Evolutionary conservation across 1,139 yeast species (phyloP).

Genomic region (Petasospora fabianii): DNA sequence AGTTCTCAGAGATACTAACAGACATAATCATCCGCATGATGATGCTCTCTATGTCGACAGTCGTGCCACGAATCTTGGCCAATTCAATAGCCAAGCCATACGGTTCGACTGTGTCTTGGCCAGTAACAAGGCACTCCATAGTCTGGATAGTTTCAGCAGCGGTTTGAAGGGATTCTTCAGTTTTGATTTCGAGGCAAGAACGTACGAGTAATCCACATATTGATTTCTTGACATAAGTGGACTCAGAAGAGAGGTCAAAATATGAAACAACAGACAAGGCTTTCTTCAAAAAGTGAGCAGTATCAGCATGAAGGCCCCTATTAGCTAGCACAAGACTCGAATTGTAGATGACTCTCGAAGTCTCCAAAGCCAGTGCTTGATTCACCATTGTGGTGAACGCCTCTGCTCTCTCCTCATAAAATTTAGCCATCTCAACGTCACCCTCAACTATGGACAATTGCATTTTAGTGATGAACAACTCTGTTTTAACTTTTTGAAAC

Average conservation of each 20-base stretch:
- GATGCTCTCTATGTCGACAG: slow-evolving; percentile 20
- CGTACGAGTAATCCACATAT: slow-evolving; percentile 21
- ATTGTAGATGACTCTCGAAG: slow-evolving; percentile 27
- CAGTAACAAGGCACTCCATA: slow-evolving; percentile 17
- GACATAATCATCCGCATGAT: slow-evolving; percentile 31
- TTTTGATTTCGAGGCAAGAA: slow-evolving; percentile 21
- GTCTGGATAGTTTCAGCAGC: slow-evolving; percentile 18
- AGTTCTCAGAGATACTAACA: slow-evolving; percentile 18
- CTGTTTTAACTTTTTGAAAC: slow-evolving; percentile 16
- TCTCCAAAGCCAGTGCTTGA: slow-evolving; percentile 13
- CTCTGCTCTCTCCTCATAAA: slow-evolving; percentile 28
- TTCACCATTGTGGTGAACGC: slow-evolving; percentile 5
- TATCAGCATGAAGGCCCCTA: slow-evolving; percentile 14
- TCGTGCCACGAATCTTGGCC: slow-evolving; percentile 9
- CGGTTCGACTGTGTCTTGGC: slow-evolving; percentile 19
- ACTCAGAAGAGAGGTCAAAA: neutral
- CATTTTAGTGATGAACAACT: slow-evolving; percentile 26
- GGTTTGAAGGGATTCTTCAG: slow-evolving; percentile 10
- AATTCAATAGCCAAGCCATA: slow-evolving; percentile 25
- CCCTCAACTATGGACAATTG: slow-evolving; percentile 24
- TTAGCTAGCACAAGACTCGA: slow-evolving; percentile 22
- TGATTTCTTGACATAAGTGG: slow-evolving; percentile 11
- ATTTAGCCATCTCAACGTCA: slow-evolving; percentile 27
- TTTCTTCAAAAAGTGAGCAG: slow-evolving; percentile 22
- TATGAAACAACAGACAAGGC: slow-evolving; percentile 15